Conservation (phyloP, 257 asterid species). For the Solanum tarijense region DNA sequence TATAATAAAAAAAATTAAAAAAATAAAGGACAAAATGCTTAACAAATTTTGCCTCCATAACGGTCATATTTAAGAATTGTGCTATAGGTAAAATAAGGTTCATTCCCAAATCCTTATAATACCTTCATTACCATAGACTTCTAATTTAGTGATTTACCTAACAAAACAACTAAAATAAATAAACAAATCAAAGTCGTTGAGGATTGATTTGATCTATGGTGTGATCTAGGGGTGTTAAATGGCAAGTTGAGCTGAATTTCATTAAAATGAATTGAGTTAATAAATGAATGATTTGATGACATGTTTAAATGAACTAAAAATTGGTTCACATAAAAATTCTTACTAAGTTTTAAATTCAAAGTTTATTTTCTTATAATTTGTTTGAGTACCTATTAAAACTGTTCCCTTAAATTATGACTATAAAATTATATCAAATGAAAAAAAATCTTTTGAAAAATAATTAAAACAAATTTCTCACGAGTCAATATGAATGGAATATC, state of each 20-base stretch:
- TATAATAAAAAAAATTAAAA: no score
- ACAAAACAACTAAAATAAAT: background rate
- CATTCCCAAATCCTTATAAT: background rate
- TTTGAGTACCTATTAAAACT: no score
- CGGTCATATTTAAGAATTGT: background rate
- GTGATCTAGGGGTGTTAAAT: background rate
- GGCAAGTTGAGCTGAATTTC: background rate
- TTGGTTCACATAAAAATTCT: no score
- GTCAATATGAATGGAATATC: background rate
- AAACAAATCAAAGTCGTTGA: no score
- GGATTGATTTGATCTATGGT: background rate
- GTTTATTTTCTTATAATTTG: background rate
- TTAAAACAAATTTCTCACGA: background rate
- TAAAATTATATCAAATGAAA: no score
- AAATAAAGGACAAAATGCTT: background rate
- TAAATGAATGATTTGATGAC: no score
- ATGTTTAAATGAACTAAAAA: no score
- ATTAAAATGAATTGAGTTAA: background rate
- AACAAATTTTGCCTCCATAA: background rate
- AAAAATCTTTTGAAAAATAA: no score
- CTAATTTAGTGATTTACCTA: background rate
- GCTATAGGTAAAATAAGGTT: background rate
- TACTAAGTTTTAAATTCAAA: background rate
- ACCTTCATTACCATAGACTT: background rate
- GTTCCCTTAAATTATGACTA: no score